A percentile compares a stretch with the other conserved stretches of the same genome.
Evolutionary conservation across 1,284 basidiomycete species (phyloP).

Genomic region (Marasmius tenuissimus): DNA sequence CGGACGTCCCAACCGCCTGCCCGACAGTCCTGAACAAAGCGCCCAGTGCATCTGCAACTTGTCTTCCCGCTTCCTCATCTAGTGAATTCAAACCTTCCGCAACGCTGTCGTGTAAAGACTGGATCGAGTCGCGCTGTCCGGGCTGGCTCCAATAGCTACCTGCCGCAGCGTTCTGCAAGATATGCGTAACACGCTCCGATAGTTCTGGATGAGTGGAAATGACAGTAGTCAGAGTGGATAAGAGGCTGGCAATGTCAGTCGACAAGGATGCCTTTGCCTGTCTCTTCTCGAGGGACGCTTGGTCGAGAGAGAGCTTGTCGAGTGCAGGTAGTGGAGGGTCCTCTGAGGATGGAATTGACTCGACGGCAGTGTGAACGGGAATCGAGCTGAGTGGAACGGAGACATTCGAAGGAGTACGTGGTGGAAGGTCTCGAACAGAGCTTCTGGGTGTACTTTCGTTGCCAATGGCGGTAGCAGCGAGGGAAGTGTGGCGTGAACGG

Average conservation of each 20-base stretch:
- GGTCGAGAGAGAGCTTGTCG: conserved; percentile 34
- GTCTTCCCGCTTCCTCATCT: conserved; percentile 3
- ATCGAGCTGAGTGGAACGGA: conserved; percentile 9
- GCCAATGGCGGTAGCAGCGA: conserved; percentile 12
- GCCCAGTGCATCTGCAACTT: conserved; percentile 6
- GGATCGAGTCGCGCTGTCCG: background rate
- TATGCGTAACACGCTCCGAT: conserved; percentile 61
- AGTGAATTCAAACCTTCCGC: background rate
- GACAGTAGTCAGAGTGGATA: conserved; percentile 52
- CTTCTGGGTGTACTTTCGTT: conserved; percentile 34
- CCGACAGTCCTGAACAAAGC: conserved; percentile 1
- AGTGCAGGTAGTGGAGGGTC: conserved; percentile 62
- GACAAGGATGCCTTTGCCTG: conserved; percentile 47
- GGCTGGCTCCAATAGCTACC: background rate
- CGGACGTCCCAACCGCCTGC: background rate
- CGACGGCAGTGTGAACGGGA: conserved; percentile 7
- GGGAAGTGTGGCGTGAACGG: conserved; percentile 7
- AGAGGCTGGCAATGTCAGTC: conserved; percentile 60
- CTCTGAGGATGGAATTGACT: conserved; percentile 14
- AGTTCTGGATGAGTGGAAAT: conserved; percentile 69
- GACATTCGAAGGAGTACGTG: background rate
- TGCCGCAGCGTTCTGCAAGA: conserved; percentile 50
- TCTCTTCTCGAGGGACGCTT: conserved; percentile 20
- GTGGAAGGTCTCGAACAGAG: conserved; percentile 3
- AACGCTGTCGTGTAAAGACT: background rate